A percentile compares a stretch with the other conserved stretches of the same genome.
Conservation (phyloP, 345 rosid genomes). For the Xanthoceras sorbifolium region DNA sequence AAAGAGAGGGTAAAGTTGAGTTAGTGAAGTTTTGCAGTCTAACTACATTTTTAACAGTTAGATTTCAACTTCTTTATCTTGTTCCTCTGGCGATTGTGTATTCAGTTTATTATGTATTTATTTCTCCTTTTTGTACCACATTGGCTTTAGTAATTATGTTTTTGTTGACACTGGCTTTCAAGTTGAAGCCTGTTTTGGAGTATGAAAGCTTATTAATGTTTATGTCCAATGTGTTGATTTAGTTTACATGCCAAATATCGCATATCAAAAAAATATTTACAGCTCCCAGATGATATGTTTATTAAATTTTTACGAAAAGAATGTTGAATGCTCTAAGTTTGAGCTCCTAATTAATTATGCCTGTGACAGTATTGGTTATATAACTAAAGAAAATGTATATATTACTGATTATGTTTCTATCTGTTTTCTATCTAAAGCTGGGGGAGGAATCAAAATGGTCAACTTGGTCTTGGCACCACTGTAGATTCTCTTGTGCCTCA, state of each 20-base stretch:
- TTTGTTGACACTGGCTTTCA: background rate
- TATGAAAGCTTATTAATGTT: background rate
- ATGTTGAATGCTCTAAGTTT: constrained; percentile 6
- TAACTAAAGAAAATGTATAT: background rate
- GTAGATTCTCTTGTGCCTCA: constrained; percentile 93
- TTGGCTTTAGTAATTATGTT: background rate
- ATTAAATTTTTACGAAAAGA: background rate
- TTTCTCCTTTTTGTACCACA: background rate
- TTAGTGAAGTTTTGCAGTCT: background rate
- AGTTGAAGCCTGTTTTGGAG: background rate
- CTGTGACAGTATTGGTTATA: background rate
- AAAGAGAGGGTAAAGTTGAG: background rate
- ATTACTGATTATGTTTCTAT: constrained; percentile 14
- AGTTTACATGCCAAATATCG: background rate
- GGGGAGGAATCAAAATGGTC: constrained; percentile 99
- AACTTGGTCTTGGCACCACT: constrained; percentile 90
- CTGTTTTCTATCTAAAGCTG: constrained; percentile 53
- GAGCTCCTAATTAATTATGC: background rate
- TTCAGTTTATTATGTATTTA: background rate
- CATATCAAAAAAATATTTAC: background rate
- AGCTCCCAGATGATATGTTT: background rate
- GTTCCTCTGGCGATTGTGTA: background rate
- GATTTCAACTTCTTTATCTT: background rate
- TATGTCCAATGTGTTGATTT: background rate
- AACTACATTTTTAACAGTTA: background rate